A percentile compares a stretch with the other conserved stretches of the same genome.
Evolutionary conservation across 352 stramenopile genomes (phyloP).

Genomic region (Globisporangium echinulatum): DNA sequence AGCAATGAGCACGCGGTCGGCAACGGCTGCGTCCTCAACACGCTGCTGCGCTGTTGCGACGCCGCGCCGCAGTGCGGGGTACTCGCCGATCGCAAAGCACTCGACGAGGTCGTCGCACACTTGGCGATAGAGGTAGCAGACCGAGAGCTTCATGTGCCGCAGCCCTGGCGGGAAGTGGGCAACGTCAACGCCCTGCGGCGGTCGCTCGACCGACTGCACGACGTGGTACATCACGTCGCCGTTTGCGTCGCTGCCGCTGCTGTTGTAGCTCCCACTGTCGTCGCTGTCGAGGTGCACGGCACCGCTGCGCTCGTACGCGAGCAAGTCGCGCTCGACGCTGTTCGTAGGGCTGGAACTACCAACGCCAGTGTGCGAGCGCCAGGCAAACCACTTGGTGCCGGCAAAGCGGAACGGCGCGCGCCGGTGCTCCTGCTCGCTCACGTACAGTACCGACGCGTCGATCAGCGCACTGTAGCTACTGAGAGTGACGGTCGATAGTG

Average conservation of each 20-base stretch:
- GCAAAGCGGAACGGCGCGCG: conserved; percentile 48
- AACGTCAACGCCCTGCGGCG: conserved; percentile 22
- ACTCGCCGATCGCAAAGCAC: conserved; percentile 46
- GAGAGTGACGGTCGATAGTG: too few relatives aligned
- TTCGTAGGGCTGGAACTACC: not conserved
- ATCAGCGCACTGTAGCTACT: conserved; percentile 12
- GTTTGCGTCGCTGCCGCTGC: not conserved
- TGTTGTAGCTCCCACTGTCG: conserved; percentile 1
- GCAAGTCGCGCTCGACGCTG: conserved; percentile 23
- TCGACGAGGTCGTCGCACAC: conserved; percentile 50
- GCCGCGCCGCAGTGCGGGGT: conserved; percentile 23
- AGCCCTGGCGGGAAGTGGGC: conserved; percentile 13
- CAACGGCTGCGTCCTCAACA: conserved; percentile 28
- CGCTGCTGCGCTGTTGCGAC: conserved; percentile 8
- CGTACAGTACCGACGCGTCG: conserved; percentile 33
- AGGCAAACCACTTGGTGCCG: conserved; percentile 50
- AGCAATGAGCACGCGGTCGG: conserved; percentile 33
- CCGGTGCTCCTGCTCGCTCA: conserved; percentile 22
- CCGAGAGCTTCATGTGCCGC: conserved; percentile 25
- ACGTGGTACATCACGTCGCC: conserved; percentile 48
- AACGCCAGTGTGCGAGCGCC: conserved; percentile 17
- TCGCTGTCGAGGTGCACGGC: conserved; percentile 26
- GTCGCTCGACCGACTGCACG: conserved; percentile 37
- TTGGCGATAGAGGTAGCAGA: conserved; percentile 46
- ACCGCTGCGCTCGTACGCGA: conserved; percentile 61